Conservation (phyloP, 2,329 filamentous ascomycete species). For the Aspergillus sp. region DNA sequence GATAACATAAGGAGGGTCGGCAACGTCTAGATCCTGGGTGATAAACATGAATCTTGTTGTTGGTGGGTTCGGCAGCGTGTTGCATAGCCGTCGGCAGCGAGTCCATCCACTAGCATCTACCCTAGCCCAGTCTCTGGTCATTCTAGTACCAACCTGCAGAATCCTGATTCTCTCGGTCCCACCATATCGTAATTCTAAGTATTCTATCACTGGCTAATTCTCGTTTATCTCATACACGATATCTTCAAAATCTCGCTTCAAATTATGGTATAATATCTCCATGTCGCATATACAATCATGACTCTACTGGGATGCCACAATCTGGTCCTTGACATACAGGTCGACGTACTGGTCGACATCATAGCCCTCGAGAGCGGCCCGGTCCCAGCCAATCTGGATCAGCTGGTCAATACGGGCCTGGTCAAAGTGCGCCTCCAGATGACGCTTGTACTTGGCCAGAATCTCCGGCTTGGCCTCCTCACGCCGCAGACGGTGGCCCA, state of each 20-base stretch:
- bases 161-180: background rate
- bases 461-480: conserved; percentile 99
- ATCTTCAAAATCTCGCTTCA: background rate
- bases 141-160: background rate
- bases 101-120: too few relatives aligned
- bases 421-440: conserved; percentile 80
- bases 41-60: background rate
- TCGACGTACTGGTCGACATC: conserved; percentile 93
- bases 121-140: background rate
- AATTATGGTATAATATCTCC: background rate
- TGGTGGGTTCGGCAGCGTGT: background rate
- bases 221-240: background rate
- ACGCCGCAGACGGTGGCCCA: conserved; percentile 85
- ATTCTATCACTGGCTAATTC: background rate
- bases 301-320: conserved; percentile 33
- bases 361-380: conserved; percentile 73
- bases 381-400: conserved; percentile 75
- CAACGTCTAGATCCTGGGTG: background rate
- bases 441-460: conserved; percentile 90
- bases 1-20: background rate
- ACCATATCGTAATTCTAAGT: background rate
- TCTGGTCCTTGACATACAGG: conserved; percentile 66
- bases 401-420: conserved; percentile 78
- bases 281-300: background rate
- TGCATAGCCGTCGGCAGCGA: background rate